Conservation (phyloP, 768 basidiomycete genomes). For the Leccinum fibrillosum region DNA sequence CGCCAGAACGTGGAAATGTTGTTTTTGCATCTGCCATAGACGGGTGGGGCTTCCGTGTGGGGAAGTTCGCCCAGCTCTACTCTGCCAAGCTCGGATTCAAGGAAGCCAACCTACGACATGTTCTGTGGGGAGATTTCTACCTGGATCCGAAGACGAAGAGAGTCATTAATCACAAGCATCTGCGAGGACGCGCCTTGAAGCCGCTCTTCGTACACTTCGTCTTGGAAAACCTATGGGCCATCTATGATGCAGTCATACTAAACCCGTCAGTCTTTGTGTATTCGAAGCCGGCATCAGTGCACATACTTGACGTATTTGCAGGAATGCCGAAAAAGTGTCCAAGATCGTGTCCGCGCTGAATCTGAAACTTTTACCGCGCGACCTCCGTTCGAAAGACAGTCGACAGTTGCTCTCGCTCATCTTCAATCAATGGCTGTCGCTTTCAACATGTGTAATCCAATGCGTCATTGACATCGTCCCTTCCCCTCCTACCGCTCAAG, state of each 20-base stretch:
- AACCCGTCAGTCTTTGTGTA: conserved; percentile 69
- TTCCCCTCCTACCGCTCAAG: conserved; percentile 78
- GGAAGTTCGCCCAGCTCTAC: conserved; percentile 92
- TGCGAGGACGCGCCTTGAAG: conserved; percentile 83
- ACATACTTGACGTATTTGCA: conserved; percentile 32
- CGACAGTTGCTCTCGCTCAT: conserved; percentile 80
- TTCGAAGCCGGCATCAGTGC: neutral
- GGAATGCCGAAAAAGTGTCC: conserved; percentile 82
- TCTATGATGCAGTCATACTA: conserved; percentile 85
- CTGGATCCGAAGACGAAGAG: conserved; percentile 94
- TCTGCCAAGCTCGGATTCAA: conserved; percentile 87
- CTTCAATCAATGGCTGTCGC: conserved; percentile 93
- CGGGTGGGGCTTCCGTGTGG: conserved; percentile 95
- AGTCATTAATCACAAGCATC: conserved; percentile 87
- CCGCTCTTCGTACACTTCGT: conserved; percentile 97
- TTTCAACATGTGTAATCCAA: conserved; percentile 92
- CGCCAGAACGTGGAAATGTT: conserved; percentile 93
- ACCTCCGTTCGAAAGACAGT: conserved; percentile 88
- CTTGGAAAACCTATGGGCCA: conserved; percentile 95
- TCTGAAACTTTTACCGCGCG: conserved; percentile 82
- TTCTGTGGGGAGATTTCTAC: conserved; percentile 97
- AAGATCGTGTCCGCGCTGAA: conserved; percentile 85
- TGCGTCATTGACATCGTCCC: conserved; percentile 92
- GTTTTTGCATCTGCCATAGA: conserved; percentile 95
- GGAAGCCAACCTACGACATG: conserved; percentile 78